phyloP scores from a whole-genome alignment of 345 rosid species.

The Eucalyptus regnans region DNA sequence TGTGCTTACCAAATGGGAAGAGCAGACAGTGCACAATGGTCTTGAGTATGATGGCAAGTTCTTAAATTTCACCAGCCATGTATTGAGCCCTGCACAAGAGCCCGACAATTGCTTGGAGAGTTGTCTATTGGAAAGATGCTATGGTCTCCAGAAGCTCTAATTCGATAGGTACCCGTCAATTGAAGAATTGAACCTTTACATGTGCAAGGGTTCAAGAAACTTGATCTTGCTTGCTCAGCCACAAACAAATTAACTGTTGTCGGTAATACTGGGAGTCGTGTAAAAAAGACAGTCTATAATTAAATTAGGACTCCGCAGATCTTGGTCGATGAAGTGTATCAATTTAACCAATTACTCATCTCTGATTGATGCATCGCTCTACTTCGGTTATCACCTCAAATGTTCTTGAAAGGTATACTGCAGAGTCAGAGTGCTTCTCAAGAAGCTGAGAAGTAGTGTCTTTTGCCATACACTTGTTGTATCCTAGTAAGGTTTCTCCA shows the following conservation, averaged over 20 bases:
- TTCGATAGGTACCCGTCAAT: not conserved
- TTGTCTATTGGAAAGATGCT: not conserved
- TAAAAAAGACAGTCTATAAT: too few relatives aligned
- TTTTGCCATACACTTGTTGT: not conserved
- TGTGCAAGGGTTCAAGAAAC: not conserved
- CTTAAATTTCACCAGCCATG: not conserved
- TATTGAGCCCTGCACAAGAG: not conserved
- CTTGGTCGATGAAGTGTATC: not conserved
- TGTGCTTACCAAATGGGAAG: not conserved
- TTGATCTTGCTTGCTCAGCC: not conserved
- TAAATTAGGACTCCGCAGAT: not conserved
- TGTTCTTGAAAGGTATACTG: not conserved
- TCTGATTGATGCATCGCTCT: not conserved
- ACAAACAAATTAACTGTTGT: not conserved
- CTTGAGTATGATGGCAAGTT: not conserved
- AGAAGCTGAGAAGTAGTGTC: not conserved
- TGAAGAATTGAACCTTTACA: not conserved
- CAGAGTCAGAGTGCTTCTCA: not conserved
- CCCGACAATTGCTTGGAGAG: not conserved
- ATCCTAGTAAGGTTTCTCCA: too few relatives aligned
- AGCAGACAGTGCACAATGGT: not conserved
- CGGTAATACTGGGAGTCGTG: fast-evolving
- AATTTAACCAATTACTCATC: not conserved
- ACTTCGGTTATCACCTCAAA: not conserved
- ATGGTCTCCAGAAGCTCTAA: not conserved